These are phyloP conservation scores for Dictyostelium brefeldianum DNA, from an alignment of 78 protist genomes.

Conservation along the genomic window DNA sequence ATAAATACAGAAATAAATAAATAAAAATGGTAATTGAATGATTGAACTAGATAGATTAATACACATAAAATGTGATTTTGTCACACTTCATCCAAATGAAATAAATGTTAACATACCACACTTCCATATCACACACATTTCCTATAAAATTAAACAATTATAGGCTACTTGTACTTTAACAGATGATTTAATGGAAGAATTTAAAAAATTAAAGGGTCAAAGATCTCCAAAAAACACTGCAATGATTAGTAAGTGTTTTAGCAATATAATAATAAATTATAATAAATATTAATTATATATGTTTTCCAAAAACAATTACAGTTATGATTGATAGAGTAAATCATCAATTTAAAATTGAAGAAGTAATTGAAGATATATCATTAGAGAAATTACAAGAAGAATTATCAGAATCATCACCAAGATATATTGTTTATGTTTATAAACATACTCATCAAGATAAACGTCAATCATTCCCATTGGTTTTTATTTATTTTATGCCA, in stretches of 20 bases:
- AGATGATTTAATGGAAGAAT: constrained; percentile 14
- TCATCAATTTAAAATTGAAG: constrained; percentile 42
- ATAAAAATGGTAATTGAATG: too few species aligned
- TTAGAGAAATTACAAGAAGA: constrained; percentile 81
- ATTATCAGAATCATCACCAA: constrained; percentile 79
- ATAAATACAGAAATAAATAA: too few species aligned
- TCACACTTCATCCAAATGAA: too few species aligned
- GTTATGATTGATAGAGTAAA: constrained; percentile 53
- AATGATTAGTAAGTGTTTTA: constrained; percentile 43
- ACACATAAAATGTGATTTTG: too few species aligned
- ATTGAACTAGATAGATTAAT: too few species aligned
- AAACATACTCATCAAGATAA: constrained; percentile 86
- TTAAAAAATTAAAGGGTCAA: constrained; percentile 50
- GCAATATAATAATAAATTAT: too few species aligned
- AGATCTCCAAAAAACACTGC: constrained; percentile 59
- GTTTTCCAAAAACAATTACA: too few species aligned
- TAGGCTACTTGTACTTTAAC: constrained; percentile 53
- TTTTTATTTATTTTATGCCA: constrained; percentile 86
- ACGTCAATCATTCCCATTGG: constrained; percentile 81
- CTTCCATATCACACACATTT: too few species aligned
- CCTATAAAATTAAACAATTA: not conserved
- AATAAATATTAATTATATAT: too few species aligned
- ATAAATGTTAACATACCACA: too few species aligned
- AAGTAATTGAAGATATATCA: constrained; percentile 35
- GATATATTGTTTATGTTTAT: constrained; percentile 79